Evolutionary conservation across 2,329 filamentous ascomycete genomes (phyloP), one percentile per base, ranked within the genome.

Genomic region (Scortechinia acanthostroma): DNA sequence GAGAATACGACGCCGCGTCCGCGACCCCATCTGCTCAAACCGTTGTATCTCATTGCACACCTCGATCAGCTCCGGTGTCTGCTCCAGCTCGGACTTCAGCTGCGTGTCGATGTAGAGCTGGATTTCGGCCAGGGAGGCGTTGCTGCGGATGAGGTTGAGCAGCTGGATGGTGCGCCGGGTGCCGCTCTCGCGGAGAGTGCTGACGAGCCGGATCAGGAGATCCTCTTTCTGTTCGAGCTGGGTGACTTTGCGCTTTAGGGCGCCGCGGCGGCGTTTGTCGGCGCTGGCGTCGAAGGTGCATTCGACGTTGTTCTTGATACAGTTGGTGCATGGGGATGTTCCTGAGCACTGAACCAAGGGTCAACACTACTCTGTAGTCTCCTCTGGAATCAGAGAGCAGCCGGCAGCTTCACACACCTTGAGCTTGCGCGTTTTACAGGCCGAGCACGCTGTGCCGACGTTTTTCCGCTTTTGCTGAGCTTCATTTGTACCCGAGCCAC

Each of bases 241-340:
- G 6, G 14, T 17, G 17, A 40, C 6, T 19, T 40, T 40, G 49
- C 46, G 13, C 56, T 37, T 15, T 58, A 46, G 3, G 45, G 52
- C 50, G 17, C 50, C 47, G 42, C 56, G 55, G 10, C 55, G 57
- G 22, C 55, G 57, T 47, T 55, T 53, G 42, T 59, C 57, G 42
- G 53, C 50, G 46, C 53, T 51, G 45, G 54, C 54, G 43, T 58
- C 52, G 28, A 56, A 53, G 42, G 49, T 23, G 43, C 55, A 58
- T 33, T 53, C 50, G 40, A 56, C 49, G 21, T 52, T 50, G 33
- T 58, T 55, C 2, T 50, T 48, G n/a, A 51, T 44, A 42, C 57
- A 59, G 19, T 55, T 51, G 17, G 55, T 48, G 42, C 57, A 59
- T 6, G 57, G 57, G 3, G 54, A 50, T 25, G 51, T 53, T 2